Base-by-base conservation (phyloP, 2,329 filamentous ascomycete species). In the Epichloe sibirici region DNA sequence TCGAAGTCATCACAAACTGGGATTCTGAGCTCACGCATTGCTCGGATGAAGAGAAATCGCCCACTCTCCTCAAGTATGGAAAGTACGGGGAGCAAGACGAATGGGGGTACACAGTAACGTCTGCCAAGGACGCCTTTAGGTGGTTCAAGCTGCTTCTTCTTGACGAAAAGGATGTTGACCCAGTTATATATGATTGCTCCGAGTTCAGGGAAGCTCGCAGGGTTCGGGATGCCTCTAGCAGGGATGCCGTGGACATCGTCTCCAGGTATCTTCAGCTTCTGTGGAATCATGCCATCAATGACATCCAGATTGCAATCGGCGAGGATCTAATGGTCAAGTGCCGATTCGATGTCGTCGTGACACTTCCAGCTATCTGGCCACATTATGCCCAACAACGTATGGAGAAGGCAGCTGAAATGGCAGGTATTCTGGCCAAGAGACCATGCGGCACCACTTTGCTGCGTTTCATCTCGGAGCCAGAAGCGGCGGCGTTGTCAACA, bases 321-420 rank as follows among this genome's bases (percentile, higher is more conserved):
- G n/a, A 53, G 0, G 46, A 54, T 0, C 53, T 66, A 0, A 31
- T 68, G 0, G 54, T 61, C 0, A 49, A 53, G 8, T 56, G 59
- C 5, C 58, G 37, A 0, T 62, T 74, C 11, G 62, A 69, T 12
- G 57, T 75, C 3, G 63, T 74, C 1, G 56, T 73, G 1, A 75
- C 73, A 0, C 39, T 76, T 0, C 73, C 73, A 0, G 73, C 73
- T 0, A 74, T 75, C 8, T 76, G 73, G 72, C 67, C 69, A 0
- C 57, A 64, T 0, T 71, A 71, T 51, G 67, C 68, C 1, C 64
- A 65, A 1, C 23, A 53, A 0, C 53, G 62, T 0, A 74, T 76
- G 72, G 55, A 59, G 0, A 46, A 64, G 0, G 73, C 71, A 0
- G 63, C 65, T 0, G 38, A 55, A 0, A 17, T 48, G 0, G 68